Evolutionary conservation across 495 filamentous ascomycete genomes (phyloP), one percentile per base, ranked within the genome.

Genomic region (Melanomma pulvis-pyrius): DNA sequence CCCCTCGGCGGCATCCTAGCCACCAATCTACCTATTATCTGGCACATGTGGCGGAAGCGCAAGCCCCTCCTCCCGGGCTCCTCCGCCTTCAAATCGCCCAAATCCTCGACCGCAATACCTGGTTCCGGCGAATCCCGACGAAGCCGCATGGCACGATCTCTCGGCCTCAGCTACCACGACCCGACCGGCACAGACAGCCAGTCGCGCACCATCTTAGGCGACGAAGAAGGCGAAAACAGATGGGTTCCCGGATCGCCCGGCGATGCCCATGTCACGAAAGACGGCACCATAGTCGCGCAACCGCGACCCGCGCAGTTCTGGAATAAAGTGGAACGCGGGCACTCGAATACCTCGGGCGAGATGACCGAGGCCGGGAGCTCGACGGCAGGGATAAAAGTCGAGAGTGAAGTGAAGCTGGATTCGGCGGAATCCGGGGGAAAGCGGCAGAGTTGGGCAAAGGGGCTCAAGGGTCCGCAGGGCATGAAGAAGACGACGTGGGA

Each of bases 1-100:
- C 78, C 79, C 1, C 77, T 80, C 24, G 78, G 79, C 28, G 78
- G 74, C 2, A 79, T 82, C 54, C 69, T 82, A 29, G 79, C 79
- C 65, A 79, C 77, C 15, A 82, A 82, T 65, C 64, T 82, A 0
- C 79, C 79, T 0, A 63, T 77, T 8, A 73, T 77, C 4, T 79
- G 63, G 63, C 68, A 71, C 53, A 71, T 71, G 68, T 63, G 49
- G 62, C 57, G 62, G 15, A 66, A 70, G 29, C 26, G 46, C 17
- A 26, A 54, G 26, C 66, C 59, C 32, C 60, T 66, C 2, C 59
- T 68, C 2, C 65, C 65, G 36, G 65, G 59, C 19, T 62, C 59
- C 36, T 68, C 59, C 6, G 59, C 55, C 29, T 59, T 60, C 53
- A 64, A 63, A 47, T 56, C 63, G 21, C 1, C 19, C 26, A 44